Base-by-base conservation (phyloP, 495 filamentous ascomycete species). In the Alectoria sarmentosa region DNA sequence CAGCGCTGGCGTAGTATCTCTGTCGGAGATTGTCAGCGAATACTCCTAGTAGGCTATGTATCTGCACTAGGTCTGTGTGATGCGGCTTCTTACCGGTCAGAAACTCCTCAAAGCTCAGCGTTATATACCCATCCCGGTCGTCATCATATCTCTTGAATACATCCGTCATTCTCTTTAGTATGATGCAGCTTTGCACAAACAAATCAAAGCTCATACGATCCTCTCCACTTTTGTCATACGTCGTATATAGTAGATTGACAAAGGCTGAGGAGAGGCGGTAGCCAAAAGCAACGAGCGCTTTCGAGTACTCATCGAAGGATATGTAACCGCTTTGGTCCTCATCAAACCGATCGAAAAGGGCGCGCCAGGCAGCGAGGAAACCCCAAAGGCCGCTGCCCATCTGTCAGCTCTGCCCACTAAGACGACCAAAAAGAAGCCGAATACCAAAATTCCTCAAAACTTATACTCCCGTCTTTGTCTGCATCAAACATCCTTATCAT, bases 141-240 rank as follows among this genome's bases (percentile, higher is more conserved):
- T 96, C 90, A 67, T 98, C 94, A 76, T 98, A 98, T 73, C 89
- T 91, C 85, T 98, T 98, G 75, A 98, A 98, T 26, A 97, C 93
- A 75, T 98, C 94, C 66, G 94, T 98, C 93, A 98, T 97, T 65
- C 95, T 82, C 83, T 96, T 95, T 69, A 98, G 79, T 72, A 84
- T 88, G 71, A 98, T 98, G 73, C 94, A 98, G 37, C 90, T 91
- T 80, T 98, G 94, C 67, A 98, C 94, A 74, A 98, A 98, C 58
- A 98, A 77, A 80, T 98, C 94, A 71, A 98, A 98, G 76, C 88
- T 90, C 82, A 98, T 91, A 49, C 86, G 88, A 60, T 79, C 79
- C 65, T 84, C 82, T 48, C 75, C 74, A 44, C 74, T 76, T 70
- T 83, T 74, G 71, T 83, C 87, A 69, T 87, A 90, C 15, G 84